Percentiles rank a stretch among this genome's conserved stretches.
Conservation (phyloP, 2,329 filamentous ascomycete species). For the Aspergillus spinulosporus region DNA sequence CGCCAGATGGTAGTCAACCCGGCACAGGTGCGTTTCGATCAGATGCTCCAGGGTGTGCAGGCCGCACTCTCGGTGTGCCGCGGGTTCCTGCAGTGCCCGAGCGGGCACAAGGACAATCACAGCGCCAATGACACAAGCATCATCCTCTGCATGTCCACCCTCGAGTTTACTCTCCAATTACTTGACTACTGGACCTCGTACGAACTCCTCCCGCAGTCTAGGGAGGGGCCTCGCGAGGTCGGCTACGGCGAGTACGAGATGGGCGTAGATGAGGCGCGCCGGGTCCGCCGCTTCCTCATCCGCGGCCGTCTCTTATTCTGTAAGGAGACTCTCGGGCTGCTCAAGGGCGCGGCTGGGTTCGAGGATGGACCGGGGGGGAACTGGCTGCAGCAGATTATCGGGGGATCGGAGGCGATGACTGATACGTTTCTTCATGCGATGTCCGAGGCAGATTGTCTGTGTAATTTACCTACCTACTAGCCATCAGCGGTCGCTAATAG, state of each 20-base stretch:
- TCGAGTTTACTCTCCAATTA: constrained; percentile 34
- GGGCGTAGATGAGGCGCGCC: constrained; percentile 29
- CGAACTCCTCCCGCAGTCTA: constrained; percentile 19
- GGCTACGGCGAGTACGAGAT: constrained; percentile 37
- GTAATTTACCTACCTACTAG: constrained; percentile 14
- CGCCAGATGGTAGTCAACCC: constrained; percentile 30
- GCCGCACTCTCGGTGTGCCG: constrained; percentile 32
- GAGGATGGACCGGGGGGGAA: constrained; percentile 18
- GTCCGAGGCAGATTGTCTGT: constrained; percentile 31
- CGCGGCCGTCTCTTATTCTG: constrained; percentile 31
- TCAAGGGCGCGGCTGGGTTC: constrained; percentile 23
- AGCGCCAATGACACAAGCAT: constrained; percentile 26
- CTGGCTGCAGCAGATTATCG: constrained; percentile 31
- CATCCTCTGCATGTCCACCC: constrained; percentile 31
- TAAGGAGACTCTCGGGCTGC: constrained; percentile 26
- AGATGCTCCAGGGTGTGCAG: constrained; percentile 34
- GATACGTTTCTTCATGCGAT: constrained; percentile 31
- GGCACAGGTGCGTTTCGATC: constrained; percentile 33
- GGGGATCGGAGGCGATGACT: constrained; percentile 32
- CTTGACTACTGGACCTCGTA: constrained; percentile 35
- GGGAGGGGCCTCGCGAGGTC: constrained; percentile 16
- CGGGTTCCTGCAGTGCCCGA: constrained; percentile 32
- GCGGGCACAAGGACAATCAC: constrained; percentile 32
- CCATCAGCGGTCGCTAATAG: neutral
- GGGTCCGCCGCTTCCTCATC: constrained; percentile 31